phyloP scores from a whole-genome alignment of 2,329 filamentous ascomycete species.

The Apiospora kogelbergensis region DNA sequence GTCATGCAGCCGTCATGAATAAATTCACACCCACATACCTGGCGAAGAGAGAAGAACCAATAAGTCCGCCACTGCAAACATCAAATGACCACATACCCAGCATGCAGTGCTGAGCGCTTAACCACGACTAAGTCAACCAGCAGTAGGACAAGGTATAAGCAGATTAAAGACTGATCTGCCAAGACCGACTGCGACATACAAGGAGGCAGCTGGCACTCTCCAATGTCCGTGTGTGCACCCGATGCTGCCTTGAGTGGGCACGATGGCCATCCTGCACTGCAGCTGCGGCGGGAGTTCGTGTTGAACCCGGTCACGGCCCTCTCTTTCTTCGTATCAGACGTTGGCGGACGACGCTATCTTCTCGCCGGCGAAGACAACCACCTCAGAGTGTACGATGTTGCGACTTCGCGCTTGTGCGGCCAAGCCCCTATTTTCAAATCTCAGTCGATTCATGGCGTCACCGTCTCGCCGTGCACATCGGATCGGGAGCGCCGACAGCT shows the following conservation, averaged over 20 bases:
- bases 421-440: constrained; percentile 57
- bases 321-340: constrained; percentile 43
- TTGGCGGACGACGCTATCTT: constrained; percentile 39
- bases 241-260: constrained; percentile 16
- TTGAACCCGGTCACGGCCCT: constrained; percentile 61
- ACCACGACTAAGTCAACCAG: neutral
- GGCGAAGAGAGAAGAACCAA: neutral
- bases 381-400: constrained; percentile 52
- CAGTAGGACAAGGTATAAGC: neutral
- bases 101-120: neutral
- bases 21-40: neutral
- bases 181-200: neutral
- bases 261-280: constrained; percentile 12
- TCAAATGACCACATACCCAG: neutral
- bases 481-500: constrained; percentile 30
- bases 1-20: neutral
- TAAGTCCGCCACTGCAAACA: neutral
- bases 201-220: neutral
- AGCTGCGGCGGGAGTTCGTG: constrained; percentile 35
- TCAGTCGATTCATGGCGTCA: constrained; percentile 75
- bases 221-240: neutral
- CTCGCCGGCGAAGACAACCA: constrained; percentile 61
- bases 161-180: neutral
- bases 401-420: constrained; percentile 35
- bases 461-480: constrained; percentile 32